A percentile compares a stretch with the other conserved stretches of the same genome.
Evolutionary conservation across 768 basidiomycete genomes (phyloP).

Genomic region (Botryobasidium botryosum): DNA sequence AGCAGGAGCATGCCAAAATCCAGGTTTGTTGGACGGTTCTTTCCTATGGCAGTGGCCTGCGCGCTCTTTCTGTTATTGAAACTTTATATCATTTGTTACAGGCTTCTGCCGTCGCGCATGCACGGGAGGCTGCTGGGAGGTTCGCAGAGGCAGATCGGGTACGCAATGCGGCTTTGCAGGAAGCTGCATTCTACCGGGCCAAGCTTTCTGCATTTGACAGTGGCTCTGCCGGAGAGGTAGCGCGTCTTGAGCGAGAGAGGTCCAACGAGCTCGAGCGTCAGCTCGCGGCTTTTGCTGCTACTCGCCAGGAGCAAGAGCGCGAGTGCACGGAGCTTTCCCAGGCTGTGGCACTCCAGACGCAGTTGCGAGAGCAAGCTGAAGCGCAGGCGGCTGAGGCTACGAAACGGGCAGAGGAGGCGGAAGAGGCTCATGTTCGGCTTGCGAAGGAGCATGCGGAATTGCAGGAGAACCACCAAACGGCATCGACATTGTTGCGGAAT

Average conservation of each 20-base stretch:
- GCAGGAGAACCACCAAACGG: constrained; percentile 38
- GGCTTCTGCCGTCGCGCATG: constrained; percentile 62
- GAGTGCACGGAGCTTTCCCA: constrained; percentile 57
- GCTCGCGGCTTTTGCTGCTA: constrained; percentile 40
- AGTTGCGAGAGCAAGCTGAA: constrained; percentile 61
- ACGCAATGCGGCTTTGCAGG: constrained; percentile 67
- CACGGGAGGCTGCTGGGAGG: constrained; percentile 56
- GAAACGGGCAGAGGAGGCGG: constrained; percentile 57
- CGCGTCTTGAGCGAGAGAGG: constrained; percentile 64
- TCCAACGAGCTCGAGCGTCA: constrained; percentile 56
- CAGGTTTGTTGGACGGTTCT: constrained; percentile 38
- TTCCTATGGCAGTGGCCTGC: constrained; percentile 1
- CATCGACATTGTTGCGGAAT: constrained; percentile 56
- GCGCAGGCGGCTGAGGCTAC: constrained; percentile 56
- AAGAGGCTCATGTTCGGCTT: constrained; percentile 45
- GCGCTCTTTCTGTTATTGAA: too few relatives aligned
- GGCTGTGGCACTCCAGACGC: constrained; percentile 58
- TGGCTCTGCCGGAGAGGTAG: constrained; percentile 42
- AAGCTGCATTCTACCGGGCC: constrained; percentile 89
- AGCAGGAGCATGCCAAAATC: constrained; percentile 71
- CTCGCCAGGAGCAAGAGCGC: constrained; percentile 48
- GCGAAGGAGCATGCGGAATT: constrained; percentile 51
- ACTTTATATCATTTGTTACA: constrained; percentile 17
- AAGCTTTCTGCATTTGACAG: constrained; percentile 80
- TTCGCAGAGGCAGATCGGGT: constrained; percentile 64